Evolutionary conservation across 495 filamentous ascomycete genomes (phyloP).

Genomic region (Lepidopterella palustris): DNA sequence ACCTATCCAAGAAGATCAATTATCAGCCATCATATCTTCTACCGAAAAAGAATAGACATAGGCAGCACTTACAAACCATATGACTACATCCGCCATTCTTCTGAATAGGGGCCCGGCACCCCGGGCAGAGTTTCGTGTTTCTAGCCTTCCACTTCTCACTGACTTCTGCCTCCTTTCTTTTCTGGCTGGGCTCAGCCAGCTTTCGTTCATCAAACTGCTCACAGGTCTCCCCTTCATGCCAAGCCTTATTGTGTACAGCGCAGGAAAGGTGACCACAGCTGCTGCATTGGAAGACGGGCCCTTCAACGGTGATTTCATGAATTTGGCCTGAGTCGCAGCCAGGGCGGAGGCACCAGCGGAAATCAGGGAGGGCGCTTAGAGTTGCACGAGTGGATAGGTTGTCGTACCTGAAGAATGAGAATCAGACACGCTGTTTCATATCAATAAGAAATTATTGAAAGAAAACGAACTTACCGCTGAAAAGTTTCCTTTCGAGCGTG

Average conservation of each 20-base stretch:
- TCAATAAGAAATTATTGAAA: too few relatives aligned
- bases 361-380: neutral
- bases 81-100: constrained; percentile 32
- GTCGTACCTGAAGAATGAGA: constrained; percentile 28
- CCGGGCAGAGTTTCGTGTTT: constrained; percentile 22
- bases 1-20: too few relatives aligned
- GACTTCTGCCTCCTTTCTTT: constrained; percentile 13
- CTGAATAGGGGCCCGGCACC: constrained; percentile 28
- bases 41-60: too few relatives aligned
- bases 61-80: constrained; percentile 32
- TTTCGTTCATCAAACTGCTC: constrained; percentile 29
- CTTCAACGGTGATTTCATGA: neutral
- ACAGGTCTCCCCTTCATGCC: constrained; percentile 36
- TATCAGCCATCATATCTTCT: too few relatives aligned
- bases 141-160: constrained; percentile 12
- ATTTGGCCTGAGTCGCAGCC: constrained; percentile 9
- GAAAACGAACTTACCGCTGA: neutral
- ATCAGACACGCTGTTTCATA: too few relatives aligned
- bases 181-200: neutral
- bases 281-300: constrained; percentile 27
- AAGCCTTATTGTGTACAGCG: constrained; percentile 31
- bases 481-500: constrained; percentile 13
- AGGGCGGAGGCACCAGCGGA: constrained; percentile 5
- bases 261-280: constrained; percentile 35
- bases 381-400: constrained; percentile 1